A percentile compares a stretch with the other conserved stretches of the same genome.
Evolutionary conservation across 164 flowering plant species (phyloP).

Genomic region (Chloranthus sessilifolius): DNA sequence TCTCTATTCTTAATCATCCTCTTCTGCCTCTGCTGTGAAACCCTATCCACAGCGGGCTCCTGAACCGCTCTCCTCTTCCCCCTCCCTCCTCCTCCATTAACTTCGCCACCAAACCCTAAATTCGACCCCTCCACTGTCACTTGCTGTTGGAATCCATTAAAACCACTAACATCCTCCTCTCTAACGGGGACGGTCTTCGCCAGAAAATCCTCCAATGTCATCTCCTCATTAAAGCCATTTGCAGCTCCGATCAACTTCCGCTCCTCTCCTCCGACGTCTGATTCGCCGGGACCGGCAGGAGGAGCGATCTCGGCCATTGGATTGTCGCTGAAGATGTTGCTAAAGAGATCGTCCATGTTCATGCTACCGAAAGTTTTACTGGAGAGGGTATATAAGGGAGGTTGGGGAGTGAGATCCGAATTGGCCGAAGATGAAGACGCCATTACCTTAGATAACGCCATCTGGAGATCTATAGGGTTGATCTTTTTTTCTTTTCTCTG

Average conservation of each 20-base stretch:
- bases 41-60: constrained; percentile 53
- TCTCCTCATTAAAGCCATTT: no score
- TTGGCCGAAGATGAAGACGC: no score
- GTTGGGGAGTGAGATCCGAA: constrained; percentile 44
- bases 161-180: constrained; percentile 36
- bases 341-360: constrained; percentile 38
- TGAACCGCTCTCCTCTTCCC: constrained; percentile 34
- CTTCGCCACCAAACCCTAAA: constrained; percentile 40
- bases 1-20: constrained; percentile 84
- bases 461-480: no score
- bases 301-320: constrained; percentile 24
- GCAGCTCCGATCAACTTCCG: no score
- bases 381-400: no score
- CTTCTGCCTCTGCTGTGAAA: constrained; percentile 65
- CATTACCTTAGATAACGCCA: no score
- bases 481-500: no score
- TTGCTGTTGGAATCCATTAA: no score
- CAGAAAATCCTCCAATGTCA: constrained; percentile 72
- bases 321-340: constrained; percentile 24
- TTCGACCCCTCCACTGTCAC: constrained; percentile 26
- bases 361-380: constrained; percentile 9
- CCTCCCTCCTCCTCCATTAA: constrained; percentile 27
- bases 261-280: constrained; percentile 2
- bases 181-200: constrained; percentile 42
- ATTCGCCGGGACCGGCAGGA: background rate